A percentile compares a stretch with the other conserved stretches of the same genome.
phyloP scores from a whole-genome alignment of 805 yeast genomes.

The Candida silvatica region DNA sequence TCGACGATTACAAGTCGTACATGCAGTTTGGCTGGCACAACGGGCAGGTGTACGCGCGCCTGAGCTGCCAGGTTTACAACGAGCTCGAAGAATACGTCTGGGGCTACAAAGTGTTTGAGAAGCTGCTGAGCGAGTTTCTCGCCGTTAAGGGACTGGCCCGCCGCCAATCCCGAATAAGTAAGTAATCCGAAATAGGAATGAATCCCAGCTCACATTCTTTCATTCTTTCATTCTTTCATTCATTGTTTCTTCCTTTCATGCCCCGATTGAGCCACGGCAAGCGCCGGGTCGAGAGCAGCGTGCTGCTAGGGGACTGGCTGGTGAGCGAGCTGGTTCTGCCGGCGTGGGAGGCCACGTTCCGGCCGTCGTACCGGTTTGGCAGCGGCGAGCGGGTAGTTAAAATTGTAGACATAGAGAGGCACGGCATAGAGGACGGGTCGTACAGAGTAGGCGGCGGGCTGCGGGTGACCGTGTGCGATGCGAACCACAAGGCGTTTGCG shows the following conservation, averaged over 20 bases:
- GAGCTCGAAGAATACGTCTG: constrained; percentile 44
- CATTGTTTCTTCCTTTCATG: too few species aligned
- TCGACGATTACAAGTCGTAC: constrained; percentile 32
- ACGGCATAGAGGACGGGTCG: background rate
- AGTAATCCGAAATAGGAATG: too few species aligned
- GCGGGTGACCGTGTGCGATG: constrained; percentile 12
- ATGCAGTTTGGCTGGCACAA: constrained; percentile 38
- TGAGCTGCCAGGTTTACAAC: constrained; percentile 54
- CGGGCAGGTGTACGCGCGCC: constrained; percentile 35
- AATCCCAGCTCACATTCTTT: too few species aligned
- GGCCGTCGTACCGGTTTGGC: background rate
- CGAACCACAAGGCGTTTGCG: constrained; percentile 10
- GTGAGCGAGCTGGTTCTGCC: background rate
- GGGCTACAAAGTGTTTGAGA: constrained; percentile 33
- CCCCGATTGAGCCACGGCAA: too few species aligned
- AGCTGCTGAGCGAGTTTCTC: constrained; percentile 20
- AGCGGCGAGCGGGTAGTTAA: constrained; percentile 5
- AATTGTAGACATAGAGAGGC: constrained; percentile 1
- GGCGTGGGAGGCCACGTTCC: constrained; percentile 1
- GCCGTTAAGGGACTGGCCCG: too few species aligned
- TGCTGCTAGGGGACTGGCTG: constrained; percentile 1
- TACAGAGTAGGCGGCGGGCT: constrained; percentile 3
- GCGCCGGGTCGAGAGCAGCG: constrained; percentile 1
- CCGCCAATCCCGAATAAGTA: too few species aligned
- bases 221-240: too few species aligned